Conservation (phyloP, 176 grass and related monocot species). For the Phoenix roebelenii region DNA sequence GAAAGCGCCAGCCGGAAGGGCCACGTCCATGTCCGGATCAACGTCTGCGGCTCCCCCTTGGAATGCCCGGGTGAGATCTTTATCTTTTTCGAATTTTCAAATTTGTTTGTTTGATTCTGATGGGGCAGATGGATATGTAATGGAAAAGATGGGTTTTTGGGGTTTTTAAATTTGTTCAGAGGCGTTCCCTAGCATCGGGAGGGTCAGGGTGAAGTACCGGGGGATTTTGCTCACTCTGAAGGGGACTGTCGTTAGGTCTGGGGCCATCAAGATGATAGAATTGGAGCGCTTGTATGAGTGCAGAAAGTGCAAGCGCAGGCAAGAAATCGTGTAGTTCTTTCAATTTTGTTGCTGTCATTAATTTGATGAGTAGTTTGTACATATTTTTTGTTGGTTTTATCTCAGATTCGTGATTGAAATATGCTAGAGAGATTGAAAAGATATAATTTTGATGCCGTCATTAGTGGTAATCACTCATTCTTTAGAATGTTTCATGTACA, state of each 20-base stretch:
- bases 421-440: too few relatives aligned
- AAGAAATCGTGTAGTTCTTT: conserved; percentile 9
- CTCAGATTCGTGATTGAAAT: too few relatives aligned
- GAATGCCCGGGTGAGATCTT: conserved; percentile 40
- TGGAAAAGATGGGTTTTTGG: not conserved
- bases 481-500: too few relatives aligned
- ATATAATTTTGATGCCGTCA: too few relatives aligned
- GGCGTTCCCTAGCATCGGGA: conserved; percentile 65
- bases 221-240: conserved; percentile 60
- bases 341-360: too few relatives aligned
- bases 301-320: conserved; percentile 68
- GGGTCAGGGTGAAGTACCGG: conserved; percentile 71
- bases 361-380: too few relatives aligned
- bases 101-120: conserved; percentile 10
- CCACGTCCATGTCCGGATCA: conserved; percentile 56
- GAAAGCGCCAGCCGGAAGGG: conserved; percentile 20
- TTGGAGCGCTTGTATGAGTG: conserved; percentile 55
- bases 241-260: conserved; percentile 74
- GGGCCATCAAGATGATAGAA: conserved; percentile 85
- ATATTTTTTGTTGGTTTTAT: too few relatives aligned
- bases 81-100: not conserved
- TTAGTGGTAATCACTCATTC: too few relatives aligned
- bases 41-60: conserved; percentile 49
- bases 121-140: not conserved
- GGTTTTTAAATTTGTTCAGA: conserved; percentile 30